These are phyloP conservation scores for Cynara cardunculus DNA, from an alignment of 129 eudicot species.

Conservation along the genomic window DNA sequence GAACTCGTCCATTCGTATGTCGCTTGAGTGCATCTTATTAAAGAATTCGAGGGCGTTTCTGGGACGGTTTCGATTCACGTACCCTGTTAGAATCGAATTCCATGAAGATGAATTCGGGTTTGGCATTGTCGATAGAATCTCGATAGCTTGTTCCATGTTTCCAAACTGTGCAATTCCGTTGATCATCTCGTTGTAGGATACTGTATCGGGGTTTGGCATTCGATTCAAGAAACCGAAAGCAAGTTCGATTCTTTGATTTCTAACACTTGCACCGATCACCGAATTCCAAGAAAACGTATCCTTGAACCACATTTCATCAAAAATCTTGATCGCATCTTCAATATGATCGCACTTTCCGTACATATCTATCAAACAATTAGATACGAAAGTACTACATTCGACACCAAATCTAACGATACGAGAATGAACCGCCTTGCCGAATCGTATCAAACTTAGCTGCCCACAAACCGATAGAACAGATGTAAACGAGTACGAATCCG, in stretches of 20 bases:
- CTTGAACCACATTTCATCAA: constrained; percentile 36
- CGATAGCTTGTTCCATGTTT: constrained; percentile 54
- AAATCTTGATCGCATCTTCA: constrained; percentile 49
- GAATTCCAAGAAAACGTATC: constrained; percentile 81
- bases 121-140: constrained; percentile 44
- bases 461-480: constrained; percentile 69
- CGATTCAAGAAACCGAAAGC: constrained; percentile 42
- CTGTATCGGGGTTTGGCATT: constrained; percentile 71
- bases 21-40: constrained; percentile 47
- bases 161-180: constrained; percentile 74
- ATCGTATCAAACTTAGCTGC: constrained; percentile 32
- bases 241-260: constrained; percentile 56
- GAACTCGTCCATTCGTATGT: constrained; percentile 52
- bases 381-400: constrained; percentile 45
- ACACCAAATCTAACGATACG: constrained; percentile 54
- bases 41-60: constrained; percentile 51
- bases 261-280: constrained; percentile 57
- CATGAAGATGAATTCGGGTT: constrained; percentile 75
- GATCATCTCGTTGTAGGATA: constrained; percentile 76
- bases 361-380: constrained; percentile 81
- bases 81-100: constrained; percentile 77
- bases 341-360: constrained; percentile 65
- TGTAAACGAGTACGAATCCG: constrained; percentile 68
- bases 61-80: constrained; percentile 47
- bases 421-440: constrained; percentile 62